Evolutionary conservation across 2,329 filamentous ascomycete species (phyloP), one percentile per base, ranked within the genome.

Genomic region (Trichoderma koningiopsis): DNA sequence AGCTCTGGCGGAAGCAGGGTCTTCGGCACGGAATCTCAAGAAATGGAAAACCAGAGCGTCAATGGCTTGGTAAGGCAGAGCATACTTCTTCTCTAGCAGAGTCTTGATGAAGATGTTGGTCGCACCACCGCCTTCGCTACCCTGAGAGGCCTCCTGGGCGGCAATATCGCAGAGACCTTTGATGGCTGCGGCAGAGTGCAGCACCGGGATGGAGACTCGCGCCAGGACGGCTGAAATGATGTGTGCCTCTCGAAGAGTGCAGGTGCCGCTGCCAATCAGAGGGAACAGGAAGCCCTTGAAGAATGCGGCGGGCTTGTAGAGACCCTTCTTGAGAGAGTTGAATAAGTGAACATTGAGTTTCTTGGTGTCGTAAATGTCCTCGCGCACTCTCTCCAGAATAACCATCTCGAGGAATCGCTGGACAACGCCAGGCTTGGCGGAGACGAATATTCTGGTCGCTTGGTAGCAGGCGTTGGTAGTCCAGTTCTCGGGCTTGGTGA

Each of bases 261-360:
- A 97, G n/a, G 91, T 93, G 33, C 93, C 92, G 62, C 90, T 92
- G 10, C 88, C 88, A 11, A 97, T 90, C 22, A 99, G 87, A 0
- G 96, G 96, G 77, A 98, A 98, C 19, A 99, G 85, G 74, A 99
- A 89, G 4, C 94, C 96, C 80, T 97, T 97, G 87, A 99, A 99
- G 81, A 97, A 99, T 22, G 94, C 94, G 0, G 93, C 91, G 7
- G 96, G 96, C 79, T 97, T 97, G 84, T 97, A 97, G 16, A 97
- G 86, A 8, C 89, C 89, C 79, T 97, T 97, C 82, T 97, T 97
- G 69, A 99, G 84, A 0, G 93, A 77, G 75, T 96, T 95, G 86
- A 97, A 99, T 8, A 98, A 85, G 79, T 99, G 96, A 0, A 97
- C 91, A 76, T 97, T 97, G 69, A 99, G 86, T 79, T 97, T 97